phyloP scores from a whole-genome alignment of 305 asterid species.

The Fraxinus greggii region DNA sequence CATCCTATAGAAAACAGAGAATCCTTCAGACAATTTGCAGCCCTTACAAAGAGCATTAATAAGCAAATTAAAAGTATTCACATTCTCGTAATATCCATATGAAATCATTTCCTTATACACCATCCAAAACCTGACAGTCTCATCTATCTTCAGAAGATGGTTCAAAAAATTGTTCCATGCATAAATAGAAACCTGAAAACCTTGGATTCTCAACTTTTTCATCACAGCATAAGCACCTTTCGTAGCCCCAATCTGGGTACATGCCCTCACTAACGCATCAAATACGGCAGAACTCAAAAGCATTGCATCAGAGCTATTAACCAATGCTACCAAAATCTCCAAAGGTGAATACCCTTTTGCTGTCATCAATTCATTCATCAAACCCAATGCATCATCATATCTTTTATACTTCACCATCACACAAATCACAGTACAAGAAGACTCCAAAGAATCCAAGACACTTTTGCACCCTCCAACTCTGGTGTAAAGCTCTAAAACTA shows the following conservation, averaged over 20 bases:
- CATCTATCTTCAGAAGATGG: conserved; percentile 61
- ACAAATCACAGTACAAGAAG: conserved; percentile 52
- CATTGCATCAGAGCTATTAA: conserved; percentile 23
- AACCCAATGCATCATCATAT: conserved; percentile 56
- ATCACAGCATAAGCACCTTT: conserved; percentile 61
- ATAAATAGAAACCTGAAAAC: conserved; percentile 47
- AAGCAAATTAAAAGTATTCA: conserved; percentile 60
- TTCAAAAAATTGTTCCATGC: conserved; percentile 77
- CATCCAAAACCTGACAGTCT: conserved; percentile 48
- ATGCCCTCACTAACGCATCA: conserved; percentile 66
- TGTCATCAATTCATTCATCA: conserved; percentile 59
- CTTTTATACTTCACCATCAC: conserved; percentile 51
- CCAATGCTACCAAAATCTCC: conserved; percentile 49
- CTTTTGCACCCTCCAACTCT: conserved; percentile 37
- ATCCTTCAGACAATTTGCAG: conserved; percentile 52
- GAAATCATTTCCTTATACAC: conserved; percentile 58
- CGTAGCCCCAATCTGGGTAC: conserved; percentile 60
- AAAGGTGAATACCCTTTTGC: conserved; percentile 51
- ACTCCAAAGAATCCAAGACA: conserved; percentile 42
- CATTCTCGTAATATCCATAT: conserved; percentile 55
- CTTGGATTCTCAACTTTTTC: conserved; percentile 35
- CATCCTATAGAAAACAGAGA: conserved; percentile 64
- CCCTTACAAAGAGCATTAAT: conserved; percentile 64
- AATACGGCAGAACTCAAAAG: conserved; percentile 33
- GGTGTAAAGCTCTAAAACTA: conserved; percentile 50